Conservation (phyloP, 139 green algal species). For the Chlamydomonas asymmetrica region DNA sequence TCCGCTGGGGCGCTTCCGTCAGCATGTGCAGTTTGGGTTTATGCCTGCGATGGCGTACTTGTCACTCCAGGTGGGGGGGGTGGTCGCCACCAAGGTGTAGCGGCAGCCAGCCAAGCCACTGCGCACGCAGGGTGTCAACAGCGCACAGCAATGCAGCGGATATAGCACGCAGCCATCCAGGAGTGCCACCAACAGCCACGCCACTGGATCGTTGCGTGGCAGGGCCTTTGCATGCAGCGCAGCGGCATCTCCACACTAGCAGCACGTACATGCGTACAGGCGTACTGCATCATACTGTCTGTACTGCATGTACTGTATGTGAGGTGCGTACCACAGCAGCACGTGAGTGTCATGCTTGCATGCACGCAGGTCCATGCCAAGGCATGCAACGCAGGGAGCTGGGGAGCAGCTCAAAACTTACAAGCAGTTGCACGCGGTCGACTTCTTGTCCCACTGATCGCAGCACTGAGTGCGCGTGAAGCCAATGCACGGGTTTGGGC, state of each 20-base stretch:
- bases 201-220: background rate
- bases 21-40: constrained; percentile 8
- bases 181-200: background rate
- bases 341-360: background rate
- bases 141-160: background rate
- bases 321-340: background rate
- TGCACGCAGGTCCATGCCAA: background rate
- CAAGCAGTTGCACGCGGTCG: constrained; percentile 27
- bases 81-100: constrained; percentile 11
- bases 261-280: too few species aligned
- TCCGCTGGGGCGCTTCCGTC: too few species aligned
- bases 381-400: background rate
- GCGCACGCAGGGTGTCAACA: background rate
- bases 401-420: background rate
- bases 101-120: constrained; percentile 8
- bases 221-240: too few species aligned
- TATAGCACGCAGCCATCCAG: background rate
- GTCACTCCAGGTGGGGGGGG: constrained; percentile 18
- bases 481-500: background rate
- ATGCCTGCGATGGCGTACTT: too few species aligned
- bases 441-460: constrained; percentile 28
- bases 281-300: background rate
- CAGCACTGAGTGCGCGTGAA: constrained; percentile 16
- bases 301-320: background rate
- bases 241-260: too few species aligned